Base-by-base conservation (phyloP, 1,139 yeast species). In the Hyphopichia buzzinii region DNA sequence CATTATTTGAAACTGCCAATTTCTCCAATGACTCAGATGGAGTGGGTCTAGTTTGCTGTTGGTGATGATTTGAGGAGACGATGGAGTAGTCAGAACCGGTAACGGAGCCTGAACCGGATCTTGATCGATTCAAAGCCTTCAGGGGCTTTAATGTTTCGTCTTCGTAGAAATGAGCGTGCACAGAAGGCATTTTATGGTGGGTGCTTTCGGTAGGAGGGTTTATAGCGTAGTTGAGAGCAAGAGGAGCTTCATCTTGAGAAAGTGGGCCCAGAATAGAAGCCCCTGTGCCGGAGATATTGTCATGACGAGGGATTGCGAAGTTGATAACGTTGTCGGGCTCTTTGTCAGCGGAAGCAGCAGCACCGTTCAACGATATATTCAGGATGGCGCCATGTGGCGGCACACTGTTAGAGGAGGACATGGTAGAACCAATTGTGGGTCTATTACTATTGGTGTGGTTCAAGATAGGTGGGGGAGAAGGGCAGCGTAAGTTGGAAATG, bases 121-220 rank as follows among this genome's bases (percentile, higher is more conserved):
- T 56, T 4, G 74, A 67, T 30, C 74, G 44, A 33, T 49, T 60
- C 29, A 46, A 48, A 2, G 43, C 40, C 40, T 66, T 68, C 8
- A 63, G 53, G 2, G 78, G 82, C 50, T 79, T 82, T 17, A 81
- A 57, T 2, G 84, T 72, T 42, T 86, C 95, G 46, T 83, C 87
- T 8, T 82, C 82, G 46, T 74, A 76, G 54, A 87, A 86, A 60
- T 86, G 95, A 1, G 95, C 92, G 59, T 86, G 95, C 39, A 82
- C 85, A 30, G 79, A 77, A 16, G 79, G 78, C 15, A 74, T 64
- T 52, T 76, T 77, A 46, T 72, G 81, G 50, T 77, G 85, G 2
- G 48, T 39, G 28, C 54, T 47, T 6, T 54, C 56, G 16, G 43
- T 47, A 4, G 74, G 74, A 8, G 71, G 71, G 30, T 55, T 53